Percentiles rank a stretch among this genome's conserved stretches.
These are phyloP conservation scores for Eutrema salsugineum DNA, from an alignment of 441 rosid genomes.

Conservation along the genomic window DNA sequence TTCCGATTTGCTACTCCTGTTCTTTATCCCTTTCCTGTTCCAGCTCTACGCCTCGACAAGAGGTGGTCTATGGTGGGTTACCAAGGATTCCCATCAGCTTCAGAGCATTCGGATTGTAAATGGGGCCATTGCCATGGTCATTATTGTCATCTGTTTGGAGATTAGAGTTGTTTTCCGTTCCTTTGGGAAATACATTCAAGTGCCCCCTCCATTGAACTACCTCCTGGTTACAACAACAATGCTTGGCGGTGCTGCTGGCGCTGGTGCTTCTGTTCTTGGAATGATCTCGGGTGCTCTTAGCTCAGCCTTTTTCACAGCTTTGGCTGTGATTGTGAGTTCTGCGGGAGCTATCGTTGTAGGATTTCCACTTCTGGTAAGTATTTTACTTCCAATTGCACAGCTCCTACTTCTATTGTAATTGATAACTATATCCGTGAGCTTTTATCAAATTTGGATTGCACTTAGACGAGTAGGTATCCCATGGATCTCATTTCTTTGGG, in stretches of 20 bases:
- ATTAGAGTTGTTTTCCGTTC: slow-evolving; percentile 91
- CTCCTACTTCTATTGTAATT: not conserved
- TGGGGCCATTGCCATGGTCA: slow-evolving; percentile 82
- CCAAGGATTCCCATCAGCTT: slow-evolving; percentile 61
- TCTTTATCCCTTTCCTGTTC: slow-evolving; percentile 87
- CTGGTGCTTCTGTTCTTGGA: slow-evolving; percentile 81
- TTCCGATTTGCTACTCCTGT: slow-evolving; percentile 72
- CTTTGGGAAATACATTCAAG: slow-evolving; percentile 92
- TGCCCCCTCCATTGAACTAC: slow-evolving; percentile 85
- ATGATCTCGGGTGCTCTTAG: slow-evolving; percentile 82
- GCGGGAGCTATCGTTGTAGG: slow-evolving; percentile 94
- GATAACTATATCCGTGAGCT: not conserved
- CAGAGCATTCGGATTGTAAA: slow-evolving; percentile 75
- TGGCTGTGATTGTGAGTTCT: slow-evolving; percentile 84
- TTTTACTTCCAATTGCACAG: slow-evolving; percentile 6
- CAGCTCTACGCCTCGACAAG: slow-evolving; percentile 86
- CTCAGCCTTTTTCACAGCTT: slow-evolving; percentile 65
- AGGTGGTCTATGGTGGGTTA: slow-evolving; percentile 96
- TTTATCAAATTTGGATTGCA: not conserved
- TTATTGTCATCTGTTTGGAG: slow-evolving; percentile 85
- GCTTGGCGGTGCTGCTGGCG: slow-evolving; percentile 96
- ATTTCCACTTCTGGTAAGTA: slow-evolving; percentile 83
- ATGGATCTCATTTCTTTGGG: not conserved
- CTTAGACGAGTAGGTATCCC: not conserved
- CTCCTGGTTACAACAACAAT: slow-evolving; percentile 74